phyloP scores from a whole-genome alignment of 345 rosid species.

The Microthlaspi erraticum region DNA sequence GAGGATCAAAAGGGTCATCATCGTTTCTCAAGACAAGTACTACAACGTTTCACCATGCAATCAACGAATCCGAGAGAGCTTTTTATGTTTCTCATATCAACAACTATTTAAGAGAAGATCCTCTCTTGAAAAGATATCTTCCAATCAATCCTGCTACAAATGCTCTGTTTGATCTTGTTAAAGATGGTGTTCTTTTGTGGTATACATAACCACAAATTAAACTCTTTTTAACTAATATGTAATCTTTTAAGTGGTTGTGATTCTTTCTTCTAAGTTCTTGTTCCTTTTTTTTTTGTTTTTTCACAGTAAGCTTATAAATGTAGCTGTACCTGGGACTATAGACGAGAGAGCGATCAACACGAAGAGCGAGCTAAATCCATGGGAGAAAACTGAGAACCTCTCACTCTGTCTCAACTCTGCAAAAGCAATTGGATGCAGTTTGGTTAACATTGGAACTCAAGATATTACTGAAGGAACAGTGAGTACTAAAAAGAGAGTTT shows the following conservation, averaged over 20 bases:
- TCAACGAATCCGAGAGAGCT: constrained; percentile 75
- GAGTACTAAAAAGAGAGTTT: constrained; percentile 38
- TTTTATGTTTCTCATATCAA: constrained; percentile 87
- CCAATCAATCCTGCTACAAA: constrained; percentile 71
- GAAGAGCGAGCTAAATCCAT: constrained; percentile 68
- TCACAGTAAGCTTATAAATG: constrained; percentile 82
- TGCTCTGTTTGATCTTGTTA: constrained; percentile 77
- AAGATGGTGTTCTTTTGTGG: constrained; percentile 93
- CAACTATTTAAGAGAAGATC: constrained; percentile 69
- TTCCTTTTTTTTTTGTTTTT: neutral
- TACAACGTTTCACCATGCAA: constrained; percentile 77
- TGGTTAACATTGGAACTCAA: constrained; percentile 86
- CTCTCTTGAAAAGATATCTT: constrained; percentile 65
- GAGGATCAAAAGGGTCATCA: constrained; percentile 55
- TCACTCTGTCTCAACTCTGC: constrained; percentile 93
- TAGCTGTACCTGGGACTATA: constrained; percentile 88
- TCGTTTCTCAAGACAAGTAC: constrained; percentile 81
- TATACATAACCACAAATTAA: constrained; percentile 24
- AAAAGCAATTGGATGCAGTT: constrained; percentile 94
- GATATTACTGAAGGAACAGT: constrained; percentile 87
- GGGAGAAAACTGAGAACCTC: constrained; percentile 95
- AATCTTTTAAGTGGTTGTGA: neutral
- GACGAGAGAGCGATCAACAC: constrained; percentile 89
- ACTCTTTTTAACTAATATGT: neutral
- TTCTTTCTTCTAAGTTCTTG: neutral